phyloP scores from a whole-genome alignment of 2,329 filamentous ascomycete genomes.

The Dendryphion nanum region DNA sequence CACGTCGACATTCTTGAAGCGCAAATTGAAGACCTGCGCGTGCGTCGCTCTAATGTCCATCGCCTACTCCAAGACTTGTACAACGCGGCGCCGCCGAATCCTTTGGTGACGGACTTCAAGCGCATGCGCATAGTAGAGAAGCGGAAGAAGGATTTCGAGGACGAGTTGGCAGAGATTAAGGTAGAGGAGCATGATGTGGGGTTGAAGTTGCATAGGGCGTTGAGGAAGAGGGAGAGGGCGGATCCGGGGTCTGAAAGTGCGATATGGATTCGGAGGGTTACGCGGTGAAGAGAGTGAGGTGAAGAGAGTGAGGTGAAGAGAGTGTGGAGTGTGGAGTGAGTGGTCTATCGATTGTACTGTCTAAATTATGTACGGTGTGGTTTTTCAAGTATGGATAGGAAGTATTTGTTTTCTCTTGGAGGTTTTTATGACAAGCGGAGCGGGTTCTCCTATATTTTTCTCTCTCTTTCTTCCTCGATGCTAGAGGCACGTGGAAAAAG shows the following conservation, averaged over 20 bases:
- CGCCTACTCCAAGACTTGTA: slow-evolving; percentile 36
- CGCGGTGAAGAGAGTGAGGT: slow-evolving; percentile 17
- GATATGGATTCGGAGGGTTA: slow-evolving; percentile 41
- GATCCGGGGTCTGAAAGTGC: slow-evolving; percentile 33
- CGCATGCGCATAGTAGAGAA: slow-evolving; percentile 32
- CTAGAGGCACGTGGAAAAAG: too few species aligned
- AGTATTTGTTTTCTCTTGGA: too few species aligned
- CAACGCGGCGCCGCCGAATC: slow-evolving; percentile 35
- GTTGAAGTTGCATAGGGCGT: slow-evolving; percentile 40
- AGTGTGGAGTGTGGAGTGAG: too few species aligned
- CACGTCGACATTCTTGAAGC: slow-evolving; percentile 38
- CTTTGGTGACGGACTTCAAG: slow-evolving; percentile 38
- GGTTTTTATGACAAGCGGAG: too few species aligned
- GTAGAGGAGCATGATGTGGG: slow-evolving; percentile 41
- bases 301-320: too few species aligned
- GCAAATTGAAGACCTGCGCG: slow-evolving; percentile 38
- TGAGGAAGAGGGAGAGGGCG: slow-evolving; percentile 38
- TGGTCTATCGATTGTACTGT: too few species aligned
- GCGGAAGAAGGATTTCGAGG: slow-evolving; percentile 34
- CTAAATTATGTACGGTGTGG: too few species aligned
- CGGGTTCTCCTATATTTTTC: too few species aligned
- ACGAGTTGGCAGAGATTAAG: slow-evolving; percentile 39
- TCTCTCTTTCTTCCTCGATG: too few species aligned
- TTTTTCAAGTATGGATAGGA: too few species aligned
- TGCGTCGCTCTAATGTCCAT: slow-evolving; percentile 38